Percentiles rank a stretch among this genome's conserved stretches.
These are phyloP conservation scores for Elaeis oleifera DNA, from an alignment of 202 grass and related monocot species.

Conservation along the genomic window DNA sequence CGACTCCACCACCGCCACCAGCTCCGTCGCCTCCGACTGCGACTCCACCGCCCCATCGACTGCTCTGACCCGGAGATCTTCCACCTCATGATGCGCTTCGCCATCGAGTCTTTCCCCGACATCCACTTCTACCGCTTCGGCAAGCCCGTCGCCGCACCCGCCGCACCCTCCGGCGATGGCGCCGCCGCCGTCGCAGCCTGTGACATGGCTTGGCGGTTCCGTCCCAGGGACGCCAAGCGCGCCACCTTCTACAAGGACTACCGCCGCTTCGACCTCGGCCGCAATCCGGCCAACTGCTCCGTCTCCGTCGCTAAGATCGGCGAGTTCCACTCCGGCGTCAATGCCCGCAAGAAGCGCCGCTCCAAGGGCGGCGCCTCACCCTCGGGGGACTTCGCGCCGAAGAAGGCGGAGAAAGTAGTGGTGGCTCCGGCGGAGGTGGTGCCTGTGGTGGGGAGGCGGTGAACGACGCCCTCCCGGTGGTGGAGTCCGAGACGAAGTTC, in stretches of 20 bases:
- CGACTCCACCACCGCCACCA: constrained; percentile 7
- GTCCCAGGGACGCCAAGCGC: constrained; percentile 48
- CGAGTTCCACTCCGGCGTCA: constrained; percentile 69
- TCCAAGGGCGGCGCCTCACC: constrained; percentile 33
- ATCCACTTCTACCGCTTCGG: constrained; percentile 90
- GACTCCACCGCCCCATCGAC: constrained; percentile 47
- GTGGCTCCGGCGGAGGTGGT: constrained; percentile 24
- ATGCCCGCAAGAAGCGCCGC: constrained; percentile 39
- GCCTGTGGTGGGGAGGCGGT: constrained; percentile 65
- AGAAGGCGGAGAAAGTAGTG: constrained; percentile 38
- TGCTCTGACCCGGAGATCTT: constrained; percentile 65
- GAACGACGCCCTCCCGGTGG: constrained; percentile 70
- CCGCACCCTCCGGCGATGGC: constrained; percentile 12
- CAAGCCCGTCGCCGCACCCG: constrained; percentile 46
- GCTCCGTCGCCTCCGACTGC: constrained; percentile 16
- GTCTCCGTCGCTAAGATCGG: constrained; percentile 47
- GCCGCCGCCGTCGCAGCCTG: constrained; percentile 26
- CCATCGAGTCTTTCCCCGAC: constrained; percentile 72
- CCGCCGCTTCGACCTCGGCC: constrained; percentile 68
- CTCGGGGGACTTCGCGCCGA: constrained; percentile 31
- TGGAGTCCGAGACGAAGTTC: constrained; percentile 70
- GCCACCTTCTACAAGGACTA: constrained; percentile 87
- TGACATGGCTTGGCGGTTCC: constrained; percentile 92
- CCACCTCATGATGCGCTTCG: constrained; percentile 59
- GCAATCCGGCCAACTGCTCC: constrained; percentile 42